phyloP scores from a whole-genome alignment of 495 filamentous ascomycete species.

The Penicillium pancosmium region DNA sequence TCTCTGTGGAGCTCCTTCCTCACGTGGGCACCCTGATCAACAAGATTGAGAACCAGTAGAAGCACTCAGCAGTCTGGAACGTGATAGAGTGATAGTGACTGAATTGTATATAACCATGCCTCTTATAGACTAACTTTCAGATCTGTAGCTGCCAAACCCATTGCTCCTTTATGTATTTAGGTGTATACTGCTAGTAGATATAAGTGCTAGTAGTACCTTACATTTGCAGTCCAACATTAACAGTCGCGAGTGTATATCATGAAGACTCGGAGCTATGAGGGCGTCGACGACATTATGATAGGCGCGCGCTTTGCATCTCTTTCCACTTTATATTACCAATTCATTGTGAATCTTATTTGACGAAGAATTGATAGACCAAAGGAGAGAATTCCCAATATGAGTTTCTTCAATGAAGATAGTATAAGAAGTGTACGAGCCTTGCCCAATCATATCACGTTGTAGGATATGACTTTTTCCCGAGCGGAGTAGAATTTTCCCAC shows the following conservation, averaged over 20 bases:
- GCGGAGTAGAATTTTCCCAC: conserved; percentile 28
- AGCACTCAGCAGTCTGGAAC: not conserved
- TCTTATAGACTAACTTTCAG: not conserved
- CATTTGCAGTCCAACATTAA: too few relatives aligned
- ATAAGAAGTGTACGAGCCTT: not conserved
- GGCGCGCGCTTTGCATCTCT: too few relatives aligned
- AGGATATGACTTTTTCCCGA: conserved; percentile 27
- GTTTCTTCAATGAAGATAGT: too few relatives aligned
- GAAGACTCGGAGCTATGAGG: too few relatives aligned
- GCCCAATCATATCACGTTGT: conserved; percentile 8
- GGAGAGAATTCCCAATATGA: not conserved
- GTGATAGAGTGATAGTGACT: not conserved
- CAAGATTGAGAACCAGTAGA: conserved; percentile 39
- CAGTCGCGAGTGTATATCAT: too few relatives aligned
- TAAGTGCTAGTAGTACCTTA: too few relatives aligned
- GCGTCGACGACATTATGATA: too few relatives aligned
- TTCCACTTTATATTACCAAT: too few relatives aligned
- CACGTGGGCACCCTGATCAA: conserved; percentile 46
- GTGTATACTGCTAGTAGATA: too few relatives aligned
- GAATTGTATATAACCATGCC: not conserved
- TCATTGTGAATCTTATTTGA: not conserved
- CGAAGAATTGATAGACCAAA: not conserved
- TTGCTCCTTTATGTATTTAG: too few relatives aligned
- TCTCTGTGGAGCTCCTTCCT: conserved; percentile 57
- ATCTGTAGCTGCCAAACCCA: too few relatives aligned